Evolutionary conservation across 176 grass and related monocot species (phyloP).

Genomic region (Hyparrhenia diplandra): DNA sequence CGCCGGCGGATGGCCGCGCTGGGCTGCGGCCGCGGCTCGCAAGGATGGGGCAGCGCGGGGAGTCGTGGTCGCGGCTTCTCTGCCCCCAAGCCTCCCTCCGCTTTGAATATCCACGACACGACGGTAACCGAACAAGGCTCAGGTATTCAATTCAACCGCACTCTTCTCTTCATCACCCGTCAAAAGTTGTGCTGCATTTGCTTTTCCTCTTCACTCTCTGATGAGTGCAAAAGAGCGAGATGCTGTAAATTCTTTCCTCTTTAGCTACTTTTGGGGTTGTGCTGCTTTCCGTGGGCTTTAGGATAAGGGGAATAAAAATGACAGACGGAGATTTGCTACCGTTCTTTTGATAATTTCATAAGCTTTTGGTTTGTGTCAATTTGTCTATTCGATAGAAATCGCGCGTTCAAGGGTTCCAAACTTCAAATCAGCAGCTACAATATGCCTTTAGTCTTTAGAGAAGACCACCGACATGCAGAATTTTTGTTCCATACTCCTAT

Average conservation of each 20-base stretch:
- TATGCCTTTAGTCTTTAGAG: neutral
- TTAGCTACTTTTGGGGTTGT: neutral
- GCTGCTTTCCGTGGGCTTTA: slow-evolving; percentile 16
- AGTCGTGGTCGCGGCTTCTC: too few relatives aligned
- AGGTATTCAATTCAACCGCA: neutral
- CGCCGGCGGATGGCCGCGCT: neutral
- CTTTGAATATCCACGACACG: neutral
- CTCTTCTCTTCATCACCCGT: neutral
- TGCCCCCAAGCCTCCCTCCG: neutral
- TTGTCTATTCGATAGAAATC: neutral
- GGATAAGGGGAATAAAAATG: slow-evolving; percentile 6
- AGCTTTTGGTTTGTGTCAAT: neutral
- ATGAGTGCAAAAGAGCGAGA: neutral
- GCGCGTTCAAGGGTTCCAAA: neutral
- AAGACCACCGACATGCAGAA: neutral
- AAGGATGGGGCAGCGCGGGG: too few relatives aligned
- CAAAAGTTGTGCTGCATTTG: slow-evolving; percentile 12
- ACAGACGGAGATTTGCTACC: neutral
- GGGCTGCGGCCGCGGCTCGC: neutral
- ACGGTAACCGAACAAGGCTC: neutral
- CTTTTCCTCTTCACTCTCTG: neutral
- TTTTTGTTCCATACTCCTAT: neutral
- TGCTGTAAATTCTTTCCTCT: neutral
- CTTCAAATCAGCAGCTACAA: neutral
- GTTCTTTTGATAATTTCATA: neutral